Base-by-base conservation (phyloP, 805 yeast genomes). In the Schwanniomyces occidentalis region DNA sequence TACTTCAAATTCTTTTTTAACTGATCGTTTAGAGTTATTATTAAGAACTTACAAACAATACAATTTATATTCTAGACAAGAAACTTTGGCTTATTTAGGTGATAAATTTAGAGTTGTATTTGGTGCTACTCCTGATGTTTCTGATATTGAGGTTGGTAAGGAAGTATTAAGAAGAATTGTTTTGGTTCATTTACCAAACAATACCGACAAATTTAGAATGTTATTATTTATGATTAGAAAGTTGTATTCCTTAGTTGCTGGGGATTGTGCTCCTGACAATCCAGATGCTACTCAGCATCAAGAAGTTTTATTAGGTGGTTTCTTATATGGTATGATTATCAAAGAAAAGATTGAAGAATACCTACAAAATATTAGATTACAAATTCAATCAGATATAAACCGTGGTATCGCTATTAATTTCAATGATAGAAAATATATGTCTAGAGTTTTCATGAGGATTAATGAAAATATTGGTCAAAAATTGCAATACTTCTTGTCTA, bases 281-380 rank as follows among this genome's bases (percentile, higher is more conserved):
- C 99, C 99, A 58, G 99, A 93, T 81, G 95, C 98, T 32, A 87
- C 96, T 7, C 99, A 93, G 72, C 97, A 93, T 72, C 99, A 93
- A 67, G 99, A 93, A 67, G 86, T 93, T 20, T 67, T 93, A 44
- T 74, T 93, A 38, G 98, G 98, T 45, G 99, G 99, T 10, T 87
- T 93, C 76, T 71, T 93, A 36, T 93, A 88, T 51, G 97, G 97
- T 48, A 90, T 90, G 95, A 91, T 93, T 47, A 63, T 93, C 53
- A 93, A 93, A 62, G 99, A 93, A 65, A 93, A 93, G 60, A 81
- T 93, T 43, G 99, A 93, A 50, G 99, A 93, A 62, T 90, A 88
- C 57, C 69, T 93, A 48, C 82, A 77, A 51, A 76, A 71, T 53
- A 78, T 93, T 56, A 74, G 78, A 33, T 62, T 76, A 20, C 96